Conservation (phyloP, 805 yeast species). For the Barnettozyma sp. region DNA sequence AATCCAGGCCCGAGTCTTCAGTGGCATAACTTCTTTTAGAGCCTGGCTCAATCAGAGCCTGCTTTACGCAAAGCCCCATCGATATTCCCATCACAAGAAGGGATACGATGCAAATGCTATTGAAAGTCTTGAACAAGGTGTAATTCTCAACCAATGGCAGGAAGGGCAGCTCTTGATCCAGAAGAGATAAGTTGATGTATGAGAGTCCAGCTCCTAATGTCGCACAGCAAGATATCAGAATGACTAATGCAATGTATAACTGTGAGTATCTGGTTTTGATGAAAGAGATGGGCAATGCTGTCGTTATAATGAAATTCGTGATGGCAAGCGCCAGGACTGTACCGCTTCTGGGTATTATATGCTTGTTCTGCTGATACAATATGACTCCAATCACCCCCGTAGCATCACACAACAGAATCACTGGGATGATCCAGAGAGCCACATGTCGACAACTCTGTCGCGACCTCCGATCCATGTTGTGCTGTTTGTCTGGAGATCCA, state of each 20-base stretch:
- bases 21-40: neutral
- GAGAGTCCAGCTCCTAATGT: slow-evolving; percentile 24
- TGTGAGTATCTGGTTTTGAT: neutral
- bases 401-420: slow-evolving; percentile 8
- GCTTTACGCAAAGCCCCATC: slow-evolving; percentile 1
- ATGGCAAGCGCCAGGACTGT: slow-evolving; percentile 4
- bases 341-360: neutral
- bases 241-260: neutral
- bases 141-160: neutral
- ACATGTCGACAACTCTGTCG: no score
- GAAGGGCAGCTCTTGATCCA: neutral
- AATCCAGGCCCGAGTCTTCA: neutral
- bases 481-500: no score
- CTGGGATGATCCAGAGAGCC: neutral
- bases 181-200: slow-evolving; percentile 7
- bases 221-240: slow-evolving; percentile 6
- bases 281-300: slow-evolving; percentile 4
- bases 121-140: slow-evolving; percentile 9
- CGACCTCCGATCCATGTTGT: no score
- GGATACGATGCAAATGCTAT: slow-evolving; percentile 9
- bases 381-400: slow-evolving; percentile 15
- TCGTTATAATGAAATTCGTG: slow-evolving; percentile 7
- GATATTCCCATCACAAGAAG: slow-evolving; percentile 7
- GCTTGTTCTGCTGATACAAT: slow-evolving; percentile 6
- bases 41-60: neutral